These are phyloP conservation scores for Botrytis sinoallii DNA, from an alignment of 2,329 filamentous ascomycete species.

Conservation along the genomic window DNA sequence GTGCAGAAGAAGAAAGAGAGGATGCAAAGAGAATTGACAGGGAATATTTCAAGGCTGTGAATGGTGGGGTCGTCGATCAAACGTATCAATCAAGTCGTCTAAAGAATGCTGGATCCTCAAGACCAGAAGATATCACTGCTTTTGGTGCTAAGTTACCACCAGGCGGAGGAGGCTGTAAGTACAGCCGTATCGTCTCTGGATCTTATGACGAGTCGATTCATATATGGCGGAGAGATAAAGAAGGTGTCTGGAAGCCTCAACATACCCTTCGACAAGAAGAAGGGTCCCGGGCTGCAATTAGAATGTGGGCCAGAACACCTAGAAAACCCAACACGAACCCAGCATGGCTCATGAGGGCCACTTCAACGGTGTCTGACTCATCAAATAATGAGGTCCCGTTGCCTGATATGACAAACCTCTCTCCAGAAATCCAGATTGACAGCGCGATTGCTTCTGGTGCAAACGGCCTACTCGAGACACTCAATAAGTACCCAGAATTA, in stretches of 20 bases:
- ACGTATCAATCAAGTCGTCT: conserved; percentile 39
- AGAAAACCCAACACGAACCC: conserved; percentile 3
- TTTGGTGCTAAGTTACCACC: conserved; percentile 85
- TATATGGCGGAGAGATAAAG: conserved; percentile 84
- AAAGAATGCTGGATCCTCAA: conserved; percentile 62
- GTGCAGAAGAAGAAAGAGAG: conserved; percentile 67
- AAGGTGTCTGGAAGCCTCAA: conserved; percentile 79
- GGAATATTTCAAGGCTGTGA: conserved; percentile 63
- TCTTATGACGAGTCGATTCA: conserved; percentile 96
- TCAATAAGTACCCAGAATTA: conserved; percentile 31
- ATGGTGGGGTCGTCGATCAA: conserved; percentile 42
- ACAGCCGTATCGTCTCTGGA: conserved; percentile 92
- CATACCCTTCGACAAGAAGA: conserved; percentile 75
- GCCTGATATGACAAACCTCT: conserved; percentile 25
- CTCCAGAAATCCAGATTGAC: conserved; percentile 50
- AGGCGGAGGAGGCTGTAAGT: conserved; percentile 83
- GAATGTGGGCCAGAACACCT: neutral
- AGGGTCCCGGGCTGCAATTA: conserved; percentile 51
- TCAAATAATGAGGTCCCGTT: neutral
- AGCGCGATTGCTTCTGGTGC: conserved; percentile 50
- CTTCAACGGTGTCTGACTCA: neutral
- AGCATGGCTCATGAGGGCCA: neutral
- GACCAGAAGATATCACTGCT: conserved; percentile 72
- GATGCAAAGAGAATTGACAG: conserved; percentile 72
- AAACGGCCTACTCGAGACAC: conserved; percentile 39